A percentile compares a stretch with the other conserved stretches of the same genome.
These are phyloP conservation scores for Leishmania turanica DNA, from an alignment of 208 protist species.

Conservation along the genomic window DNA sequence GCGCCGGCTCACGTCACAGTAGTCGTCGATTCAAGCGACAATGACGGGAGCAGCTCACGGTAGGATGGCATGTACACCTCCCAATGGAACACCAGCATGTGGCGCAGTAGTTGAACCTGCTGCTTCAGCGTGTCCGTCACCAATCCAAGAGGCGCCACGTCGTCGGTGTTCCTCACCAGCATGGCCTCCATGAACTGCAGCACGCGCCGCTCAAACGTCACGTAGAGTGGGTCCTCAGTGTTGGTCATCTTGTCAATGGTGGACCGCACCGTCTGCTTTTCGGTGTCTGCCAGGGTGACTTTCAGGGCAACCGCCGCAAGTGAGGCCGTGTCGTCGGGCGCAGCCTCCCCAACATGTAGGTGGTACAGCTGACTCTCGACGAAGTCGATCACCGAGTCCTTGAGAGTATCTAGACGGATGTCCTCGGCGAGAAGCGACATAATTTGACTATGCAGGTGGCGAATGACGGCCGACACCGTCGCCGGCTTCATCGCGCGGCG, in stretches of 20 bases:
- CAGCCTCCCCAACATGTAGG: constrained; percentile 11
- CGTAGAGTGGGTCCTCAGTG: constrained; percentile 68
- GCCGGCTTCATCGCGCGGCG: constrained; percentile 41
- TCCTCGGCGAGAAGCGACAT: constrained; percentile 51
- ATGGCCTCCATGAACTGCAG: constrained; percentile 44
- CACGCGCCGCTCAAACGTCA: constrained; percentile 72
- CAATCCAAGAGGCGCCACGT: constrained; percentile 52
- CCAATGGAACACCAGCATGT: constrained; percentile 69
- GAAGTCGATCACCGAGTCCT: constrained; percentile 48
- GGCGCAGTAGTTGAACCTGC: constrained; percentile 40
- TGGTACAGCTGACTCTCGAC: constrained; percentile 40
- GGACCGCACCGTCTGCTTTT: constrained; percentile 44
- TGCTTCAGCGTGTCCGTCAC: constrained; percentile 54
- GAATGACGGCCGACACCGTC: constrained; percentile 41
- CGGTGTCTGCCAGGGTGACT: constrained; percentile 42
- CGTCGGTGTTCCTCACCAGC: constrained; percentile 17
- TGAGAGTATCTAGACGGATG: constrained; percentile 63
- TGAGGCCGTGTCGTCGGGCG: constrained; percentile 6
- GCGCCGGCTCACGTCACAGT: not conserved
- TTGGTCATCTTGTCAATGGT: constrained; percentile 87
- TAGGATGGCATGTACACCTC: constrained; percentile 77
- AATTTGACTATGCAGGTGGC: constrained; percentile 61
- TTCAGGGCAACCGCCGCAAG: constrained; percentile 10
- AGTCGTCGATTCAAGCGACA: constrained; percentile 12
- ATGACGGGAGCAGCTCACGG: constrained; percentile 38